These are phyloP conservation scores for Trametes cubensis DNA, from an alignment of 768 basidiomycete species.

Conservation along the genomic window DNA sequence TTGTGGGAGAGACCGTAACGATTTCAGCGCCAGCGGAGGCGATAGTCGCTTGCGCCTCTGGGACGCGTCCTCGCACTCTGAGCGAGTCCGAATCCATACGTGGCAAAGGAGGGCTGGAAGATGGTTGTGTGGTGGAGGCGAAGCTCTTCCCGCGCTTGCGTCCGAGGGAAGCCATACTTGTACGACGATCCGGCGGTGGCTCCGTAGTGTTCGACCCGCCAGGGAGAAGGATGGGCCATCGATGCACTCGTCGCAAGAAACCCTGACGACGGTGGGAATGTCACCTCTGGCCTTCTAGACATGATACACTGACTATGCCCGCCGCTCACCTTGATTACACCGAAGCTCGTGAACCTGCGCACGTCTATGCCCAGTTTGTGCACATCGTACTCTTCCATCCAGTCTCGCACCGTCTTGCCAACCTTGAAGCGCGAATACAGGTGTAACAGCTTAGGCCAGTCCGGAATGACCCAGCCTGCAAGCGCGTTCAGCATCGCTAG, in stretches of 20 bases:
- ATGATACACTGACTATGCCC: neutral
- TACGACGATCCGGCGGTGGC: slow-evolving; percentile 6
- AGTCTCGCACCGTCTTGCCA: slow-evolving; percentile 81
- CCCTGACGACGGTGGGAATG: slow-evolving; percentile 49
- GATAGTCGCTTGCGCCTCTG: slow-evolving; percentile 28
- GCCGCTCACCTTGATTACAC: slow-evolving; percentile 84
- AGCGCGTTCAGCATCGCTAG: neutral
- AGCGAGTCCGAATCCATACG: slow-evolving; percentile 18
- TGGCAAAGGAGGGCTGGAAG: neutral
- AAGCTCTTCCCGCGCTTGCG: slow-evolving; percentile 27
- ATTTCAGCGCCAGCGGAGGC: slow-evolving; percentile 35
- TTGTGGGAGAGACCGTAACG: slow-evolving; percentile 23
- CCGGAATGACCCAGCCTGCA: slow-evolving; percentile 62
- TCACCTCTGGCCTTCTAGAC: neutral
- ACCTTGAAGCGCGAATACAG: slow-evolving; percentile 86
- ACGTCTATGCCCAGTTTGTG: slow-evolving; percentile 80
- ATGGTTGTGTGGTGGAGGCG: slow-evolving; percentile 4
- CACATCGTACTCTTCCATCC: slow-evolving; percentile 81
- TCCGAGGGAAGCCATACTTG: slow-evolving; percentile 21
- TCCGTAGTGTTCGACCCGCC: neutral
- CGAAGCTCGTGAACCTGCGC: slow-evolving; percentile 94
- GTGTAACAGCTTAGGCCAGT: slow-evolving; percentile 86
- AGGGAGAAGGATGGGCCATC: slow-evolving; percentile 79
- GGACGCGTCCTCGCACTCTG: slow-evolving; percentile 21
- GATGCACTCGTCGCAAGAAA: slow-evolving; percentile 88